Evolutionary conservation across 768 basidiomycete genomes (phyloP), one percentile per base, ranked within the genome.

Genomic region (Suillus ampliporus): DNA sequence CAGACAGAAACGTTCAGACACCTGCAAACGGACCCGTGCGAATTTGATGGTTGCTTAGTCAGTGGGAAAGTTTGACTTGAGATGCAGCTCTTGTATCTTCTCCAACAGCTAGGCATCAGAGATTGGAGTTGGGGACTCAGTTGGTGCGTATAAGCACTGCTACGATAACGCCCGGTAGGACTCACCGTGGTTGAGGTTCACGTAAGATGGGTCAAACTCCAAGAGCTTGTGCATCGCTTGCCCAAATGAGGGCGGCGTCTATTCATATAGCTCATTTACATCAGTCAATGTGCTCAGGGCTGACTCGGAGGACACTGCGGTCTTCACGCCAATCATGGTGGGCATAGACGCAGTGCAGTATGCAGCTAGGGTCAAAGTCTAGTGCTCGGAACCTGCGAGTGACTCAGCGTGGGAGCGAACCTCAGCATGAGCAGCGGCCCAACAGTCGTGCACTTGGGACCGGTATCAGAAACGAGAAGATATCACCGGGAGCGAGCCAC

Each of bases 141-240:
- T n/a, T n/a, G n/a, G n/a, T n/a, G n/a, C n/a, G n/a, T n/a, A n/a
- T n/a, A n/a, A n/a, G n/a, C n/a, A n/a, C n/a, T n/a, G n/a, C n/a
- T n/a, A n/a, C n/a, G n/a, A 56, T 26, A 7, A 38, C 23, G 11
- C 23, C 15, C 23, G 23, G 5, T 40, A 38, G 37, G 19, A 46
- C 78, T 35, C 57, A 88, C 90, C 89, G 57, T 86, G 79, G 68
- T 91, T 90, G 52, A 91, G 74, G 67, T 90, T 88, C 54, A 87
- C 70, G 62, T 89, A 90, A 44, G 80, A 78, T 5, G 86, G 26
- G 28, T 40, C 67, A 11, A 35, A 13, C 15, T 40, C 21, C n/a
- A 59, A 60, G n/a, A 61, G 28, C 43, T 57, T 35, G 59, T 79
- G 83, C 67, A 84, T 71, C 6, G 74, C 77, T 67, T 85, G 86